Base-by-base conservation (phyloP, 2,329 filamentous ascomycete species). In the Exophiala sideris region DNA sequence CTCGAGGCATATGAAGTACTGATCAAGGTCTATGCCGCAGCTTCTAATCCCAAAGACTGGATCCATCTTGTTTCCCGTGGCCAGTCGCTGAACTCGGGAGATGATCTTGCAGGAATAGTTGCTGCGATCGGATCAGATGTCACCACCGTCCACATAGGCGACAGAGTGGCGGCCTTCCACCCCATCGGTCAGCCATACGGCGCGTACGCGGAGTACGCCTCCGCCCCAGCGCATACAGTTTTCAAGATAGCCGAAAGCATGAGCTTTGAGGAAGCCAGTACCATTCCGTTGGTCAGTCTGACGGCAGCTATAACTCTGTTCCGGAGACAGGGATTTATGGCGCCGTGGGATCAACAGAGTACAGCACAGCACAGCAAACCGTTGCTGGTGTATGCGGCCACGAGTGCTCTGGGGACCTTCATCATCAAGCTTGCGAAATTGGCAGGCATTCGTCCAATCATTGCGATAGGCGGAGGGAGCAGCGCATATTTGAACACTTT, bases 401-500 rank as follows among this genome's bases (percentile, higher is more conserved):
- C 78, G 1, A 77, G 77, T 0, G 75, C 82, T 0, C 81, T 86
- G 2, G 83, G 83, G 5, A 69, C 78, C 5, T 85, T 80, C 61
- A 76, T 76, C 0, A 68, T 85, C 41, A 81, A 86, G 64, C 72
- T 86, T 11, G 81, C 81, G 7, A 65, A 62, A 5, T 69, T 71
- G 6, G 76, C 75, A 54, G 80, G 82, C 64, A 80, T 86, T 56
- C 80, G 84, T 65, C 84, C 83, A 0, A 68, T 86, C 40, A 82
- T 86, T 59, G 78, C 76, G 55, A 73, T 86, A 6, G 82, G 83
- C 0, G 83, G 83, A 8, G 70, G 48, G 5, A 79, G 79, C 60
- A 77, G 76, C 18, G 72, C 66, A 71, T 84, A 7, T 68, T 79
- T 1, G 60, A 67, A 51, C 65, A 68, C 63, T 0, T 67, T 83